Conservation (phyloP, 306 rosid genomes). For the Acmispon strigosus region DNA sequence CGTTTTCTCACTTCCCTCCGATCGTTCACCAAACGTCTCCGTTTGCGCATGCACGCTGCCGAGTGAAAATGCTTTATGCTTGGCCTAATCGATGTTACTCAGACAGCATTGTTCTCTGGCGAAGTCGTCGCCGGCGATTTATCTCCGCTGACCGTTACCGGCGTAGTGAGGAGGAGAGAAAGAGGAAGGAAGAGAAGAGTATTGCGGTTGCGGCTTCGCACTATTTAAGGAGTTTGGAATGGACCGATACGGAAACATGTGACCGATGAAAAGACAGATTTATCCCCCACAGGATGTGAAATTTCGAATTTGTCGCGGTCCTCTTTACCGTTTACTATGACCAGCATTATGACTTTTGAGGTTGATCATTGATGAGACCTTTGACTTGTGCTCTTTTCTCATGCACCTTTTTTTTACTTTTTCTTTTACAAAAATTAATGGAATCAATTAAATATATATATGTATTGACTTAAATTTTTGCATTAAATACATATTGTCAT, state of each 20-base stretch:
- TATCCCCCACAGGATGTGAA: neutral
- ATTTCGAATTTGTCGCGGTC: conserved; percentile 1
- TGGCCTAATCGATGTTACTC: neutral
- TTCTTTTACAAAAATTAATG: too few relatives aligned
- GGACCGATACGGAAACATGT: conserved; percentile 21
- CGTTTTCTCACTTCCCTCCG: conserved; percentile 29
- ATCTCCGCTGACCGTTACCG: conserved; percentile 32
- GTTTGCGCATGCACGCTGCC: conserved; percentile 46
- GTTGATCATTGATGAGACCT: too few relatives aligned
- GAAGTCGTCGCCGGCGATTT: neutral
- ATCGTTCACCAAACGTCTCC: conserved; percentile 40
- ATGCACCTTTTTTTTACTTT: too few relatives aligned
- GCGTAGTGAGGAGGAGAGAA: conserved; percentile 16
- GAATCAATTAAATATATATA: too few relatives aligned
- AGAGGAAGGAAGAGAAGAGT: neutral
- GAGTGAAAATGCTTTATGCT: neutral
- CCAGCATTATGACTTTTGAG: too few relatives aligned
- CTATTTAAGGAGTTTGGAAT: conserved; percentile 9
- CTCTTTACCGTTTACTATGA: conserved; percentile 7
- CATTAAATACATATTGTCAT: too few relatives aligned
- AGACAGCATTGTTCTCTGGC: neutral
- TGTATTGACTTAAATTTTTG: too few relatives aligned
- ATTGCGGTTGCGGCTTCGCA: conserved; percentile 7
- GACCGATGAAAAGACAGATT: neutral
- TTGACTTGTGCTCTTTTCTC: too few relatives aligned